Base-by-base conservation (phyloP, 345 rosid genomes). In the Eucalyptus sp. region DNA sequence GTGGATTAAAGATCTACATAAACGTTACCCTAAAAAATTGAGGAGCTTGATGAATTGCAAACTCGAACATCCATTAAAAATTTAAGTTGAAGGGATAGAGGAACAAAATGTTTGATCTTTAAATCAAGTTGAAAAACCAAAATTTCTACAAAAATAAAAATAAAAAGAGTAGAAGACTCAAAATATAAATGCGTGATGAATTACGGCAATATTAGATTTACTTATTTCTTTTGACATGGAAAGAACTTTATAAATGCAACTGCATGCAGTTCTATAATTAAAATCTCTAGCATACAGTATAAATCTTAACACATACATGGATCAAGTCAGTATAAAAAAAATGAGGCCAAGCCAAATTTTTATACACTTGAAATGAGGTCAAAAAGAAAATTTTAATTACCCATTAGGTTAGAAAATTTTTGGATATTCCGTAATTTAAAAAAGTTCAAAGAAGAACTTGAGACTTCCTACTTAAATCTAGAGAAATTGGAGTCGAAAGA, bases 41-140 rank as follows among this genome's bases (percentile, higher is more conserved):
- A 50, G 51, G 2, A 50, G 1, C 51, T 1, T 4, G 51, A 2
- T 50, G 51, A 13, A 50, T 50, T 4, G 51, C 0, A 50, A 1
- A 50, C 51, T 50, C 1, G 51, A 50, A 50, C 51, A 50, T 50
- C 51, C 16, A 50, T 50, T 50, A 1, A 17, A 50, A 50, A 1
- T 50, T 50, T 4, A 50, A 50, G 51, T 50, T 50, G 16, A 14
- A 50, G 16, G 51, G 1, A 50, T 4, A 2, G 51, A 50, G 16
- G 51, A 4, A 50, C 14, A 13, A 13, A 50, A 49, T 49, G 14
- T 49, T 49, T 50, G 51, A 4, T 50, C 51, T 46, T 46, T 46
- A 46, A 46, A 46, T 46, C 11, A 44, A 46, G 48, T 46, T 2
- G 48, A 48, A 48, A 3, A 48, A 48, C 49, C 17, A 50, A 50